phyloP scores from a whole-genome alignment of 108 stramenopile species.

The Aurantiochytrium sp. region DNA sequence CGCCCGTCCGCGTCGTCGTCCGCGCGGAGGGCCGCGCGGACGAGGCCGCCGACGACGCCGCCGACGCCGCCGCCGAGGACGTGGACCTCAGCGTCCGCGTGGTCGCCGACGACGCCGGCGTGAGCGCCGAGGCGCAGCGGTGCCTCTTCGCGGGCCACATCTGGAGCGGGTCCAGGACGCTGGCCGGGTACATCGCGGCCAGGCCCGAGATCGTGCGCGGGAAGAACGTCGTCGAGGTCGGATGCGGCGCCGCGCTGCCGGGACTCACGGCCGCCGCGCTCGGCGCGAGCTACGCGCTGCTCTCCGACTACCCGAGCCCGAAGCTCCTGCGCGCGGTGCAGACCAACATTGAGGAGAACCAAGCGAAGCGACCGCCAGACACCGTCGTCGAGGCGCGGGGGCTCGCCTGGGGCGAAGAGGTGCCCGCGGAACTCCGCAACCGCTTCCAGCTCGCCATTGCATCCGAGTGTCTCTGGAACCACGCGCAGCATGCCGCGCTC shows the following conservation, averaged over 20 bases:
- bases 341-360: not conserved
- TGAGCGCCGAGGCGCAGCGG: not conserved
- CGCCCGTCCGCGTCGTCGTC: too few species aligned
- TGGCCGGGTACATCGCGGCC: not conserved
- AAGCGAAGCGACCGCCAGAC: not conserved
- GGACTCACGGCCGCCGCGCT: not conserved
- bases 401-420: not conserved
- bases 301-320: not conserved
- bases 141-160: not conserved
- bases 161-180: not conserved
- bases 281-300: not conserved
- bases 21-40: too few species aligned
- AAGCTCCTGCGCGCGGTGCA: not conserved
- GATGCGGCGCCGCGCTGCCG: not conserved
- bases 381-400: not conserved
- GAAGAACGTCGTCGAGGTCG: not conserved
- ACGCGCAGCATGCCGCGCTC: not conserved
- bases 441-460: not conserved
- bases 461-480: not conserved
- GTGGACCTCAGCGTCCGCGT: too few species aligned
- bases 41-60: too few species aligned
- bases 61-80: too few species aligned
- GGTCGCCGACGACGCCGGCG: not conserved
- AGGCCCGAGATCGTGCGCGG: not conserved
- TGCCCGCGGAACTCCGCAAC: not conserved